Percentiles rank a stretch among this genome's conserved stretches.
These are phyloP conservation scores for Rosa lucieae DNA, from an alignment of 306 rosid species.

Conservation along the genomic window DNA sequence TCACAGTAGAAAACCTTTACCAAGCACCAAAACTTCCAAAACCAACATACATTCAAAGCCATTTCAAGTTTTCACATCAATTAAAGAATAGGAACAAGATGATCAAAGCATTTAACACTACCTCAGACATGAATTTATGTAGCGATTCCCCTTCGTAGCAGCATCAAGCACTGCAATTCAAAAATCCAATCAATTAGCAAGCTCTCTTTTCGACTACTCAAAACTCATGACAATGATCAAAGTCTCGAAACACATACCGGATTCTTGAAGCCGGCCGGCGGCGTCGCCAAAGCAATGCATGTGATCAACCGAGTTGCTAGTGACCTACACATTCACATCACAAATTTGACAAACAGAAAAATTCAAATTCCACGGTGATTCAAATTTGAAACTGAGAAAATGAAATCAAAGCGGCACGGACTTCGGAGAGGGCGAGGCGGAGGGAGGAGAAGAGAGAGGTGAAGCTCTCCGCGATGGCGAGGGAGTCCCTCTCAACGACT, in stretches of 20 bases:
- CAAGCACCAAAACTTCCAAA: neutral
- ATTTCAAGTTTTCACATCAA: neutral
- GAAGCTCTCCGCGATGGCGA: constrained; percentile 77
- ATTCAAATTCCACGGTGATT: neutral
- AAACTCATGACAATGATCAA: neutral
- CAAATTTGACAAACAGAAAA: neutral
- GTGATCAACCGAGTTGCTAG: constrained; percentile 71
- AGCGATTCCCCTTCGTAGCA: constrained; percentile 75
- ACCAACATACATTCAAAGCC: neutral
- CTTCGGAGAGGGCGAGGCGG: constrained; percentile 72
- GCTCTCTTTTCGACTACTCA: neutral
- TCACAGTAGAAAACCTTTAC: no score
- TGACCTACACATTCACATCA: constrained; percentile 41
- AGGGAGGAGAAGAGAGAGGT: constrained; percentile 77
- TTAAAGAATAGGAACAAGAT: neutral
- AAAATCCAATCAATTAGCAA: neutral
- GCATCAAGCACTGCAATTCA: constrained; percentile 71
- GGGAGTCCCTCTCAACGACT: constrained; percentile 73
- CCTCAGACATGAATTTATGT: constrained; percentile 89
- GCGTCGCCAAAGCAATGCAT: constrained; percentile 80
- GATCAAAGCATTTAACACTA: constrained; percentile 22
- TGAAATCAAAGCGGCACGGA: constrained; percentile 1
- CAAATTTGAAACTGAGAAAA: neutral
- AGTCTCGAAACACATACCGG: constrained; percentile 41
- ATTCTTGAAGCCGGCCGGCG: constrained; percentile 90